These are phyloP conservation scores for Lichina pygmaea DNA, from an alignment of 495 filamentous ascomycete genomes.

Conservation along the genomic window DNA sequence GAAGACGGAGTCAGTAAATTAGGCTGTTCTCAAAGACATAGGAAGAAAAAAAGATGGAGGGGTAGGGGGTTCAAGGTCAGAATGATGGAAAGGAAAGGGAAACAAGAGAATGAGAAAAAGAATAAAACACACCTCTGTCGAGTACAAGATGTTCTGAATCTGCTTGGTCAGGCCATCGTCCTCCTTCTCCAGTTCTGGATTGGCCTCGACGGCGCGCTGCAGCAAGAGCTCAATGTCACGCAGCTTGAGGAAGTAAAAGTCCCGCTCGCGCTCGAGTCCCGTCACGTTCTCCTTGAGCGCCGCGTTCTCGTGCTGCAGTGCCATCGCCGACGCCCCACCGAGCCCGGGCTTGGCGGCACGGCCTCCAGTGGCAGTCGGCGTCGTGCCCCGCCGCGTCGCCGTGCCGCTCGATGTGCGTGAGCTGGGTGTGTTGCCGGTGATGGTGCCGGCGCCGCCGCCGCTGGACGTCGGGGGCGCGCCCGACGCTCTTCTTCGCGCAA, in stretches of 20 bases:
- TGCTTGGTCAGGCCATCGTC: conserved; percentile 76
- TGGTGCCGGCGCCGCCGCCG: conserved; percentile 11
- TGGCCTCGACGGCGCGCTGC: conserved; percentile 69
- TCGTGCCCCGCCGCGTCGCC: conserved; percentile 41
- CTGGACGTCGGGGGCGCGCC: conserved; percentile 25
- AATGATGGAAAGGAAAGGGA: too few species aligned
- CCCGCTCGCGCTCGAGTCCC: conserved; percentile 78
- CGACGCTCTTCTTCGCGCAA: conserved; percentile 55
- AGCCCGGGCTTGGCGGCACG: conserved; percentile 2
- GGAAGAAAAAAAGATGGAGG: too few species aligned
- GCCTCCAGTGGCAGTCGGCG: conserved; percentile 31
- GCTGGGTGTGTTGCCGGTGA: conserved; percentile 16
- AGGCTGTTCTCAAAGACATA: too few species aligned
- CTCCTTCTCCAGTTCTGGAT: conserved; percentile 77
- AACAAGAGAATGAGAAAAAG: conserved; percentile 1
- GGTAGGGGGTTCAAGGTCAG: not conserved
- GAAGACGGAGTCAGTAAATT: too few species aligned
- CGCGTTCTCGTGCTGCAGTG: conserved; percentile 52
- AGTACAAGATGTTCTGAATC: conserved; percentile 91
- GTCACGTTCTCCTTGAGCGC: conserved; percentile 63
- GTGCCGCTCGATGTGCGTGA: conserved; percentile 17
- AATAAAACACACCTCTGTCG: conserved; percentile 43
- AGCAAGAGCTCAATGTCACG: conserved; percentile 87
- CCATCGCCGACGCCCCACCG: conserved; percentile 15
- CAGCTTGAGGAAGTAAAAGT: conserved; percentile 98